Evolutionary conservation across 2,329 filamentous ascomycete species (phyloP), one percentile per base, ranked within the genome.

Genomic region (Penicillium hesseltinei): DNA sequence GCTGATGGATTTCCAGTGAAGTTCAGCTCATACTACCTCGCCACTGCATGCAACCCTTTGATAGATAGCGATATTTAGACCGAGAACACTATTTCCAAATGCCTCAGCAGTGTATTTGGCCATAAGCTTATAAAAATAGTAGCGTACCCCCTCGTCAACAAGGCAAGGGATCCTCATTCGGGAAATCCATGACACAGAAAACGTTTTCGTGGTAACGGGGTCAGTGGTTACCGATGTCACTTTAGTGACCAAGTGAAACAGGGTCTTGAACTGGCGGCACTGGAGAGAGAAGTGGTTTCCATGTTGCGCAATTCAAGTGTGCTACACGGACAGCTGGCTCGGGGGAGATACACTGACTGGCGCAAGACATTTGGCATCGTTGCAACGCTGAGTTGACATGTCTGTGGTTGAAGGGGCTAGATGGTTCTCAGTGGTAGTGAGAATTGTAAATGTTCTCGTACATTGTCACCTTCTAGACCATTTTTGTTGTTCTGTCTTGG

Each of bases 21-120:
- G 19, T n/a, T 29, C n/a, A 40, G 11, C 51, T 17, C 40, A 51
- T 55, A 29, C 56, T n/a, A 58, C 56, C 56, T 56, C 13, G 40
- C 8, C 10, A 31, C 23, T 38, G 27, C 17, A 55, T 58, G 56
- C 45, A 58, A 58, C 56, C 45, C 8, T 39, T 44, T 45, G 31
- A 51, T 56, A 25, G 21, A 38, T 21, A 9, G 6, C 19, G 2
- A 9, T 17, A 3, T 19, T 29, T 33, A 9, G 13, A 7, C 2
- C 11, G 23, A 17, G 23, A 11, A 23, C 4, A 25, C 8, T 2
- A 3, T 27, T 27, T 47, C 23, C 27, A 27, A 40, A 40, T 7
- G 3, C 1, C 17, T 11, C 15, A 4, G 19, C 15, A n/a, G 17
- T 5, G 4, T 35, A 42, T 11, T 17, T 35, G 9, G 4, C 1